A percentile compares a stretch with the other conserved stretches of the same genome.
Evolutionary conservation across 2,329 filamentous ascomycete species (phyloP).

Genomic region (Fusarium nelsonii): DNA sequence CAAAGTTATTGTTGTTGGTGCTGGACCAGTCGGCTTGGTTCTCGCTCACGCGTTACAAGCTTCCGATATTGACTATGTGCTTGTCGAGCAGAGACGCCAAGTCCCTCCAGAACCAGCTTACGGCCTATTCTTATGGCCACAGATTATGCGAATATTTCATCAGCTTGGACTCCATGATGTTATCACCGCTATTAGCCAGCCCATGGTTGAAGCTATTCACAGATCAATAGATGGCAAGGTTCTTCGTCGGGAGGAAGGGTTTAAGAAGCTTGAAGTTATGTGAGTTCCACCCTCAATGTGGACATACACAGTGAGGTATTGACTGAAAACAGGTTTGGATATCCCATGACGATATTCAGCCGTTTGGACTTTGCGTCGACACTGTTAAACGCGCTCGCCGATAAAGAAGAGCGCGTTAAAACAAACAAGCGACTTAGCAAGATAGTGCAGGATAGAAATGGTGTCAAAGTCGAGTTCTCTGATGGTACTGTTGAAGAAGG

Average conservation of each 20-base stretch:
- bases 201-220: constrained; percentile 15
- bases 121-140: constrained; percentile 28
- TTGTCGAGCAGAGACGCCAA: constrained; percentile 29
- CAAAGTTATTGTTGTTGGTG: constrained; percentile 28
- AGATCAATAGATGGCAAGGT: constrained; percentile 16
- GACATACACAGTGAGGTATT: rapidly evolving
- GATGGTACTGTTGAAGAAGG: constrained; percentile 22
- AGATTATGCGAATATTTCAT: constrained; percentile 24
- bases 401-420: constrained; percentile 11
- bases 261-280: constrained; percentile 5
- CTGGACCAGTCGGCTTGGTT: constrained; percentile 21
- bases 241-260: neutral
- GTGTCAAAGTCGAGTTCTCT: constrained; percentile 16
- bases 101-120: constrained; percentile 26
- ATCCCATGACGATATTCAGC: constrained; percentile 29
- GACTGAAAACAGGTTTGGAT: constrained; percentile 6
- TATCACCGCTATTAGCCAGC: constrained; percentile 4
- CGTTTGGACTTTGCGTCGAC: constrained; percentile 18
- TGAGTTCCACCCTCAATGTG: neutral
- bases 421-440: constrained; percentile 25
- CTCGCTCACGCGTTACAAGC: constrained; percentile 24
- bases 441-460: neutral
- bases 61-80: constrained; percentile 17
- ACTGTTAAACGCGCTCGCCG: constrained; percentile 11
- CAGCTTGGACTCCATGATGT: constrained; percentile 19